These are phyloP conservation scores for Pelargonium cotyledonis DNA, from an alignment of 441 rosid genomes.

Conservation along the genomic window DNA sequence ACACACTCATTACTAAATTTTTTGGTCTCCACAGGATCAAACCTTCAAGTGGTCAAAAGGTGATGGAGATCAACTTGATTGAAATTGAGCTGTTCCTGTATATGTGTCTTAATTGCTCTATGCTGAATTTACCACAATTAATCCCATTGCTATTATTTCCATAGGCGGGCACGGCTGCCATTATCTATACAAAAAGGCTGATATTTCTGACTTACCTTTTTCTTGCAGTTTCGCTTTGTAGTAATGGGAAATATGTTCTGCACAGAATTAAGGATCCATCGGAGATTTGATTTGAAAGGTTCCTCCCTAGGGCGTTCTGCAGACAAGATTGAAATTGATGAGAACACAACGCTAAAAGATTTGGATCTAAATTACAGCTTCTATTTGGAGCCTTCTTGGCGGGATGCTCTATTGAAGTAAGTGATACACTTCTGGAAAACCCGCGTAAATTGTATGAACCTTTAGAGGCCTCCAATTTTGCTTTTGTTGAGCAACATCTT, in stretches of 20 bases:
- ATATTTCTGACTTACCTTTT: no score
- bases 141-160: no score
- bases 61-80: constrained; percentile 17
- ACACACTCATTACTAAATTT: constrained; percentile 88
- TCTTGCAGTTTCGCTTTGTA: constrained; percentile 45
- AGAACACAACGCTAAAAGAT: constrained; percentile 81
- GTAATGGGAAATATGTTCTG: constrained; percentile 99
- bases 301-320: constrained; percentile 79
- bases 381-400: constrained; percentile 77
- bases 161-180: background rate
- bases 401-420: constrained; percentile 74
- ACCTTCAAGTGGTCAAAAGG: constrained; percentile 73
- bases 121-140: constrained; percentile 1
- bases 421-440: constrained; percentile 10
- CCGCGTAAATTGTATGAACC: no score
- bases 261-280: constrained; percentile 89
- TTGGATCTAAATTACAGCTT: constrained; percentile 74
- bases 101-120: constrained; percentile 8
- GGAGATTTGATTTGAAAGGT: constrained; percentile 87
- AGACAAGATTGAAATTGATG: constrained; percentile 49
- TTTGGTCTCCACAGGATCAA: constrained; percentile 84
- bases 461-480: no score
- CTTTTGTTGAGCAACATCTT: no score
- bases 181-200: no score
- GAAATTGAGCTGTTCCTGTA: constrained; percentile 14